Percentiles rank a stretch among this genome's conserved stretches.
phyloP scores from a whole-genome alignment of 208 protist species.

The Acanthamoeba culbertsoni region DNA sequence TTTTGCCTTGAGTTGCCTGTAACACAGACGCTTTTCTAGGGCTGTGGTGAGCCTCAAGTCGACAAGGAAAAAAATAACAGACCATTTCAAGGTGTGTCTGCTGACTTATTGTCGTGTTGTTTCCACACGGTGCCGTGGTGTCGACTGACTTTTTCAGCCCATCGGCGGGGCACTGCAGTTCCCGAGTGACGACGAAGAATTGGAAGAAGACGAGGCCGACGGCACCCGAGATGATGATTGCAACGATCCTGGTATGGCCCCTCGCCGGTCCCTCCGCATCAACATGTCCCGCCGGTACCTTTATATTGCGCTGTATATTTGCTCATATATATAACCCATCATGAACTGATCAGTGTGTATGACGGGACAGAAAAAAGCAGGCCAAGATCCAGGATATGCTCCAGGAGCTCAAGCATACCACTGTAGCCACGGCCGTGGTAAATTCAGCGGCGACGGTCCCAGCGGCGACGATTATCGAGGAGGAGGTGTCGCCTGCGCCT shows the following conservation, averaged over 20 bases:
- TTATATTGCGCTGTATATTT: too few species aligned
- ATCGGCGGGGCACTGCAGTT: neutral
- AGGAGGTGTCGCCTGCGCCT: too few species aligned
- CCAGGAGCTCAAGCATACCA: neutral
- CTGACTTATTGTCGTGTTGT: neutral
- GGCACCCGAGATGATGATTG: neutral
- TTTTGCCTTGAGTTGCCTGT: too few species aligned
- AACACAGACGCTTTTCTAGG: too few species aligned
- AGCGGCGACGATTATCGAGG: too few species aligned
- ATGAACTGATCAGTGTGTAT: too few species aligned
- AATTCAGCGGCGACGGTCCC: neutral
- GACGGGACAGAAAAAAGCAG: neutral
- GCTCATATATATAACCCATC: too few species aligned
- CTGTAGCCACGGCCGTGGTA: neutral
- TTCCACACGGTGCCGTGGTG: neutral
- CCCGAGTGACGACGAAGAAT: slow-evolving; percentile 19
- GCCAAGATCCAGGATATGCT: neutral
- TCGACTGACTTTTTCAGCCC: neutral
- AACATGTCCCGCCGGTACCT: too few species aligned
- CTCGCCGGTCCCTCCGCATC: too few species aligned
- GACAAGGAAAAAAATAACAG: neutral
- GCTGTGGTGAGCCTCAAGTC: neutral
- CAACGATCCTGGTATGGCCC: too few species aligned
- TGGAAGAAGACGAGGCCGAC: neutral
- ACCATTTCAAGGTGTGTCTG: neutral